A percentile compares a stretch with the other conserved stretches of the same genome.
phyloP scores from a whole-genome alignment of 2,329 filamentous ascomycete species.

The Aureobasidium sp. region DNA sequence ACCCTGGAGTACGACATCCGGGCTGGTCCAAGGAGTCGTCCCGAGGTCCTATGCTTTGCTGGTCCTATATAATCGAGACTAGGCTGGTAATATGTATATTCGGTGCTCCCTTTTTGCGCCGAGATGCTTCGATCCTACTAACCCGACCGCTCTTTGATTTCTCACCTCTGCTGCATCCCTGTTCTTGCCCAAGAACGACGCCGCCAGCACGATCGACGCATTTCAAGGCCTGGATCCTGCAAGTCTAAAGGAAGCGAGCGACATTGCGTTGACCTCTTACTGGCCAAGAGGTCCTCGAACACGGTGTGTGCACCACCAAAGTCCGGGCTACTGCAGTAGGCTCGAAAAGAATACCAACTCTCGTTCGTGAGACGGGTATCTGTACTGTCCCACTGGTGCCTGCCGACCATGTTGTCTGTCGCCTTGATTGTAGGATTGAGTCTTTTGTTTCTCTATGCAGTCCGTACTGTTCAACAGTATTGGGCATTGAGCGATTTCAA shows the following conservation, averaged over 20 bases:
- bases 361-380: not conserved
- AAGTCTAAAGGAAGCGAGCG: not conserved
- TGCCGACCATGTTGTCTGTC: not conserved
- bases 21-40: not conserved
- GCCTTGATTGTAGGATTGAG: slow-evolving; percentile 5
- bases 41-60: not conserved
- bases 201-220: not conserved
- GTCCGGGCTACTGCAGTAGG: slow-evolving; percentile 4
- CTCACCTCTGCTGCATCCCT: not conserved
- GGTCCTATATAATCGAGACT: not conserved
- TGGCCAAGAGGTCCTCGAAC: not conserved
- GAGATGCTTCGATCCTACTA: not conserved
- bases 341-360: not conserved
- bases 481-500: slow-evolving; percentile 28
- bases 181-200: not conserved
- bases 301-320: slow-evolving; percentile 8
- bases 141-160: slow-evolving; percentile 4
- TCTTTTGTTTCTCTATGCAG: slow-evolving; percentile 12
- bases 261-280: slow-evolving; percentile 5
- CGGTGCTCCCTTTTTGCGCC: not conserved
- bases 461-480: slow-evolving; percentile 25
- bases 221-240: not conserved
- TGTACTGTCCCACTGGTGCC: not conserved
- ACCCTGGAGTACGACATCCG: not conserved
- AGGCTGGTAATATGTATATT: not conserved